phyloP scores from a whole-genome alignment of 352 stramenopile species.

The Pythium plurisporium region DNA sequence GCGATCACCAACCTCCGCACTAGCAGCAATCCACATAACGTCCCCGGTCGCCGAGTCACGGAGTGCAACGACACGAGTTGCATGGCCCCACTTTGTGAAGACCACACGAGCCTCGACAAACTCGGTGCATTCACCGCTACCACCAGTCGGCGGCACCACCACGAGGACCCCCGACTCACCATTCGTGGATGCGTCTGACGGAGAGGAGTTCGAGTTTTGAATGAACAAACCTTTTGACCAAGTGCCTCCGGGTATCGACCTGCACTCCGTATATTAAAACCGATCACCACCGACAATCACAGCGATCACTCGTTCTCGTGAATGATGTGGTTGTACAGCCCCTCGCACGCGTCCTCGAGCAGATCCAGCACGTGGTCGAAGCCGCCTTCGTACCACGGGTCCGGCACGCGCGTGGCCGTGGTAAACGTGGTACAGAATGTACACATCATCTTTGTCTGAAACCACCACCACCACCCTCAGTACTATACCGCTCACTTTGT shows the following conservation, averaged over 20 bases:
- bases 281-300: no score
- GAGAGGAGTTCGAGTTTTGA: constrained; percentile 15
- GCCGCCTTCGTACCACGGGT: constrained; percentile 86
- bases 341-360: constrained; percentile 82
- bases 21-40: background rate
- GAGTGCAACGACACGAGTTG: no score
- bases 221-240: no score
- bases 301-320: constrained; percentile 9
- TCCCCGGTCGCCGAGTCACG: background rate
- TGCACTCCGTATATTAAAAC: no score
- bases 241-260: no score
- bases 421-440: constrained; percentile 74
- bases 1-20: background rate
- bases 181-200: background rate
- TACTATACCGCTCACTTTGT: background rate
- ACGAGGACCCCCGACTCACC: background rate
- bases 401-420: constrained; percentile 52
- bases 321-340: constrained; percentile 61
- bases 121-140: background rate
- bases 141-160: background rate
- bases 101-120: background rate
- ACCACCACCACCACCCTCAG: constrained; percentile 8
- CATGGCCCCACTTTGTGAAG: no score
- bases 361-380: constrained; percentile 89
- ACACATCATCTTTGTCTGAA: constrained; percentile 79